phyloP scores from a whole-genome alignment of 2,329 filamentous ascomycete genomes.

The Pseudogymnoascus sp. region DNA sequence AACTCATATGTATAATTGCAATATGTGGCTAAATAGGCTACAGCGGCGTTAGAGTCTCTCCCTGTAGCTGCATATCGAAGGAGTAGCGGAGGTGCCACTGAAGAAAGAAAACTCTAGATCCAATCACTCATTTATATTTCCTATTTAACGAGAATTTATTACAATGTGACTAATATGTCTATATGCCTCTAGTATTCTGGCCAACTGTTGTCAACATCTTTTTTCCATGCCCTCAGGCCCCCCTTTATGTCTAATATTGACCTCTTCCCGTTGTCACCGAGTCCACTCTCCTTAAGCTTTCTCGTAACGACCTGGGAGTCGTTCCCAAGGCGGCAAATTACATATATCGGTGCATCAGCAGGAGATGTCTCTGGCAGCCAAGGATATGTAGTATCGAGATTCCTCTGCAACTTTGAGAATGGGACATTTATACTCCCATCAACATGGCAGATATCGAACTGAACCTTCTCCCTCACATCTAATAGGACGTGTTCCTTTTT shows the following conservation, averaged over 20 bases:
- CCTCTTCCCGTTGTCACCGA: constrained; percentile 38
- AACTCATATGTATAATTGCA: constrained; percentile 6
- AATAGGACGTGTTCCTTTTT: constrained; percentile 49
- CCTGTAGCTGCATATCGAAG: constrained; percentile 5
- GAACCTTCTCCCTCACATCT: constrained; percentile 76
- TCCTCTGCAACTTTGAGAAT: constrained; percentile 44
- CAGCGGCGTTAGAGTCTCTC: constrained; percentile 5
- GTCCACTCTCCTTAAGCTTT: constrained; percentile 51
- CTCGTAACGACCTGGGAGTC: constrained; percentile 65
- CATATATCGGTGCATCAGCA: constrained; percentile 49
- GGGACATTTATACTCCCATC: constrained; percentile 68
- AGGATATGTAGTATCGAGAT: constrained; percentile 13
- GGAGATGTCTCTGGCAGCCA: constrained; percentile 35
- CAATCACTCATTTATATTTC: constrained; percentile 8
- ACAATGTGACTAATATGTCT: neutral
- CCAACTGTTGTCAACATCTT: constrained; percentile 51
- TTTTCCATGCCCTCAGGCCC: constrained; percentile 65
- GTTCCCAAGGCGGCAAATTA: constrained; percentile 68
- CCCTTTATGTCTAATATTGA: constrained; percentile 64
- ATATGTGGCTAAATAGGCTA: constrained; percentile 5
- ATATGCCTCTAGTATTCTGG: constrained; percentile 40
- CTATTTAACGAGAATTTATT: neutral
- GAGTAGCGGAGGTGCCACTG: neutral
- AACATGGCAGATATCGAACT: constrained; percentile 73
- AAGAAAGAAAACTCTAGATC: constrained; percentile 4